Percentiles rank a stretch among this genome's conserved stretches.
phyloP scores from a whole-genome alignment of 768 basidiomycete species.

The Gautieria morchelliformis region DNA sequence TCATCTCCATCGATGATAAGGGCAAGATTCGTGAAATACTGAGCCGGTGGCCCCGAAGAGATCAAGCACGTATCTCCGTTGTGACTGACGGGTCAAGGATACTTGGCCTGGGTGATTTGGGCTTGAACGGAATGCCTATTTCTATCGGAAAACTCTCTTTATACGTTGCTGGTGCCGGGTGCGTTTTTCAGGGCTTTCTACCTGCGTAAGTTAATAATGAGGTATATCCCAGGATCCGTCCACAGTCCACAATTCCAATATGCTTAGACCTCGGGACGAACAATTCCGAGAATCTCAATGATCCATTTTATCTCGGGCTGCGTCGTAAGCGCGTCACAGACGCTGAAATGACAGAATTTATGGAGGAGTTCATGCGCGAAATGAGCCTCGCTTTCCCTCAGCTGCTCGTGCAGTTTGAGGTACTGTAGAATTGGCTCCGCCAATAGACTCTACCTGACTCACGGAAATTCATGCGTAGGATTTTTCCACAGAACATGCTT shows the following conservation, averaged over 20 bases:
- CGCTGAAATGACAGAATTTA: slow-evolving; percentile 64
- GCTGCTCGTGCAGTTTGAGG: slow-evolving; percentile 80
- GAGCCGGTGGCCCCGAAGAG: slow-evolving; percentile 58
- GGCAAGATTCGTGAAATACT: slow-evolving; percentile 67
- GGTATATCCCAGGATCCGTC: slow-evolving; percentile 47
- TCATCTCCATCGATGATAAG: slow-evolving; percentile 74
- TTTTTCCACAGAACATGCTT: slow-evolving; percentile 88
- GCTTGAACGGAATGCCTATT: slow-evolving; percentile 80
- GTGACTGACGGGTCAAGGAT: slow-evolving; percentile 93
- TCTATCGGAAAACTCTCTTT: slow-evolving; percentile 88
- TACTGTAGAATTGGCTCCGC: slow-evolving; percentile 15
- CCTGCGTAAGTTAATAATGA: background rate
- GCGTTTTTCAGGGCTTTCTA: slow-evolving; percentile 20
- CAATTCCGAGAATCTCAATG: slow-evolving; percentile 66
- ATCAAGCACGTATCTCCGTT: slow-evolving; percentile 80
- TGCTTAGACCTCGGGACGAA: slow-evolving; percentile 87
- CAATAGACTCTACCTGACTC: too few species aligned
- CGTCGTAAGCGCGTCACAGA: slow-evolving; percentile 59
- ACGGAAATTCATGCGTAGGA: slow-evolving; percentile 38
- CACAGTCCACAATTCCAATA: slow-evolving; percentile 72
- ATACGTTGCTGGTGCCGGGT: slow-evolving; percentile 88
- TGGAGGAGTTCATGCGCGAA: slow-evolving; percentile 90
- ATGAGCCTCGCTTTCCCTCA: slow-evolving; percentile 69
- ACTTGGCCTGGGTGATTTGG: slow-evolving; percentile 78
- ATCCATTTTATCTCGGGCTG: slow-evolving; percentile 85